phyloP scores from a whole-genome alignment of 2,329 filamentous ascomycete genomes.

The Trichoderma hamatum region DNA sequence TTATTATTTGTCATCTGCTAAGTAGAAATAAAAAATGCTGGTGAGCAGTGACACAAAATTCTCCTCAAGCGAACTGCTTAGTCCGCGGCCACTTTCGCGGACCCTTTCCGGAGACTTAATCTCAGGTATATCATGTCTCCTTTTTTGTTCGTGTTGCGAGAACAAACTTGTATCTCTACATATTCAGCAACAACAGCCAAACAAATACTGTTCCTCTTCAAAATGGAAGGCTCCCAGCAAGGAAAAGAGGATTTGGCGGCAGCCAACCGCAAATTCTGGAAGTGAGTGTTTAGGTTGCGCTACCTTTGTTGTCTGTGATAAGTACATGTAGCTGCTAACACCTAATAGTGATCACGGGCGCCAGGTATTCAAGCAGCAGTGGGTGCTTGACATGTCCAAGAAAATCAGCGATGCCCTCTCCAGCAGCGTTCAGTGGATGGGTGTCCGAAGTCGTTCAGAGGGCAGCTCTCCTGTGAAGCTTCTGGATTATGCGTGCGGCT shows the following conservation, averaged over 20 bases:
- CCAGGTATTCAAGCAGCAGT: not conserved
- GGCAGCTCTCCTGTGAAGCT: not conserved
- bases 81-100: not conserved
- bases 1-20: not conserved
- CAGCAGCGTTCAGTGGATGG: constrained; percentile 3
- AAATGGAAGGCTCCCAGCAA: not conserved
- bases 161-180: not conserved
- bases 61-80: not conserved
- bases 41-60: not conserved
- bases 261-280: constrained; percentile 13
- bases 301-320: no score
- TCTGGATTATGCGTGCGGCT: constrained; percentile 12
- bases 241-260: not conserved
- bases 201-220: not conserved
- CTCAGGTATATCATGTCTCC: not conserved
- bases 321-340: not conserved
- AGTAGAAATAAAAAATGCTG: not conserved
- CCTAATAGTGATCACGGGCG: not conserved
- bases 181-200: not conserved
- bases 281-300: not conserved
- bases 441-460: not conserved
- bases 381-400: constrained; percentile 1
- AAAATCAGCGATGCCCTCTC: constrained; percentile 6
- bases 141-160: not conserved
- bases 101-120: constrained; percentile 22